phyloP scores from a whole-genome alignment of 805 yeast species.

The Tanozyma kutaoensis region DNA sequence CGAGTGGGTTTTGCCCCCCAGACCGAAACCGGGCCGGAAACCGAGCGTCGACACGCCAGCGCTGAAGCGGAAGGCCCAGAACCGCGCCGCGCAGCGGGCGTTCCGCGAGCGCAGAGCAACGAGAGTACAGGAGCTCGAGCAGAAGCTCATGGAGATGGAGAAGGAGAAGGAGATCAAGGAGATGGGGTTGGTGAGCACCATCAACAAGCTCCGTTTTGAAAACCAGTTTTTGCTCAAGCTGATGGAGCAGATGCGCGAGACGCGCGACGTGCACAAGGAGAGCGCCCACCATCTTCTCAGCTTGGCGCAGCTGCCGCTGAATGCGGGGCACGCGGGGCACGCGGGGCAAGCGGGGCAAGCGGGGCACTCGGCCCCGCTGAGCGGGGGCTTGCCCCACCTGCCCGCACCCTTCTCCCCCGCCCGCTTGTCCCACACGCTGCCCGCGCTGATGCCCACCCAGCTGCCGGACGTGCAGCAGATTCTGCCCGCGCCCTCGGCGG shows the following conservation, averaged over 20 bases:
- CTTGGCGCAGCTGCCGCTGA: conserved; percentile 7
- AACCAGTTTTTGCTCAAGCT: conserved; percentile 28
- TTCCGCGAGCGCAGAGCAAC: conserved; percentile 81
- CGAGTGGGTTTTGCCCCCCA: conserved; percentile 51
- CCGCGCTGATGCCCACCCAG: conserved; percentile 16
- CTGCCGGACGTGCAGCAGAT: conserved; percentile 38
- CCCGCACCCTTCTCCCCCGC: conserved; percentile 3
- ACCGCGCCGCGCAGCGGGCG: conserved; percentile 89
- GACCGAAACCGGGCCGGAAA: conserved; percentile 50
- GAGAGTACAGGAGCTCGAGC: conserved; percentile 66
- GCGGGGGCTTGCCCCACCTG: too few species aligned
- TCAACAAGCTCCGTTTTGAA: conserved; percentile 32
- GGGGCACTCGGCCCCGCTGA: too few species aligned
- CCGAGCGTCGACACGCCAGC: conserved; percentile 71
- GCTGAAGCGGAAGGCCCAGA: conserved; percentile 77
- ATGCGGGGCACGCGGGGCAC: too few species aligned
- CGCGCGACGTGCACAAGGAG: conserved; percentile 6
- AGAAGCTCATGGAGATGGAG: conserved; percentile 52
- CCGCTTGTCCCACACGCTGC: conserved; percentile 14
- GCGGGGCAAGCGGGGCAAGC: too few species aligned
- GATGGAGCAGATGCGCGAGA: conserved; percentile 31
- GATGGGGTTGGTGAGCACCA: conserved; percentile 38
- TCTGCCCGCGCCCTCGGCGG: conserved; percentile 40
- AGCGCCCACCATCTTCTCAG: conserved; percentile 9
- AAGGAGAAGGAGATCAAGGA: conserved; percentile 50